Evolutionary conservation across 176 grass and related monocot species (phyloP).

Genomic region (Raddia distichophylla): DNA sequence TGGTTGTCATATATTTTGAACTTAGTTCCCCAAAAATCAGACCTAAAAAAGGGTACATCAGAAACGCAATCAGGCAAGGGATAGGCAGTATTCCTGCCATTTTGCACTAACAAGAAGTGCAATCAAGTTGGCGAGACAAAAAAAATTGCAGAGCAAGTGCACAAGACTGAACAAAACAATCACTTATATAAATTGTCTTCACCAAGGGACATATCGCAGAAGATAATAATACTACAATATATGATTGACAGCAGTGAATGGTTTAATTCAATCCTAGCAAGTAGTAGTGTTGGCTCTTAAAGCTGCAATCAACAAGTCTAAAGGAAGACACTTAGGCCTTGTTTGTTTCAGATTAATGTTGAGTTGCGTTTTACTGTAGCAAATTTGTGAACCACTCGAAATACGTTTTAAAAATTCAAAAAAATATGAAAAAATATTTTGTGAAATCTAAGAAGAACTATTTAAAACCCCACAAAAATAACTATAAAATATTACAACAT

Average conservation of each 20-base stretch:
- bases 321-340: neutral
- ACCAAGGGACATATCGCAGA: neutral
- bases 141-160: constrained; percentile 9
- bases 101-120: neutral
- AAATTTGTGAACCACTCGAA: too few species aligned
- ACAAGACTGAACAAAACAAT: neutral
- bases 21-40: constrained; percentile 64
- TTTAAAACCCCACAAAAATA: too few species aligned
- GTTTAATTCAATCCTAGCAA: neutral
- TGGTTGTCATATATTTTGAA: constrained; percentile 66
- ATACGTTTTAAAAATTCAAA: too few species aligned
- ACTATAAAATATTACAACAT: too few species aligned
- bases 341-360: too few species aligned
- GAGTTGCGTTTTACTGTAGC: too few species aligned
- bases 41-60: constrained; percentile 37
- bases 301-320: constrained; percentile 10
- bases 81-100: too few species aligned
- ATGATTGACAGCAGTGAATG: neutral
- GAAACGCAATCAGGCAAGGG: neutral
- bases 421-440: neutral
- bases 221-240: neutral
- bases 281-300: neutral
- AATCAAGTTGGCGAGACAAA: neutral
- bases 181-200: neutral
- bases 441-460: too few species aligned